phyloP scores from a whole-genome alignment of 495 filamentous ascomycete genomes.

The Aspergillus conjunctus region DNA sequence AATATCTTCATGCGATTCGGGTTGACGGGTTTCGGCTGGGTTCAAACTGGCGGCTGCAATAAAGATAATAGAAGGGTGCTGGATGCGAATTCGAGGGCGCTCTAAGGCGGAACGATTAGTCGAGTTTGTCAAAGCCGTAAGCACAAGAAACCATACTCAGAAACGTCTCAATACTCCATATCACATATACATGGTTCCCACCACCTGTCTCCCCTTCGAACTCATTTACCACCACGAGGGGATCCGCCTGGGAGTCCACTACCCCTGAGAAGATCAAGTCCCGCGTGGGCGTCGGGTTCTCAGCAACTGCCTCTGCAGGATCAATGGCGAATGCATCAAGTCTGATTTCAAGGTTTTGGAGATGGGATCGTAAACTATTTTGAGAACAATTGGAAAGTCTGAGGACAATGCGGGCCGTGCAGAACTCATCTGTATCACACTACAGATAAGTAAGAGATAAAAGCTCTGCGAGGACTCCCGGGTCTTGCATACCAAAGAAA shows the following conservation, averaged over 20 bases:
- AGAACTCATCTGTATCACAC: conserved; percentile 70
- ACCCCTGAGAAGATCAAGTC: conserved; percentile 68
- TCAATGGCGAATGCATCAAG: conserved; percentile 74
- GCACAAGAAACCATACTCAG: conserved; percentile 51
- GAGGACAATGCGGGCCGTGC: conserved; percentile 72
- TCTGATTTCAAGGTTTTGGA: conserved; percentile 64
- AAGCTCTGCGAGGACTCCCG: conserved; percentile 29
- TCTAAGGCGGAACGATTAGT: conserved; percentile 36
- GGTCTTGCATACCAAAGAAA: conserved; percentile 67
- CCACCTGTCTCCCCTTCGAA: conserved; percentile 55
- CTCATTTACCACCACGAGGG: conserved; percentile 60
- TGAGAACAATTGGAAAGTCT: conserved; percentile 65
- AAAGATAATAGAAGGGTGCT: conserved; percentile 77
- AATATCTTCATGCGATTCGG: conserved; percentile 58
- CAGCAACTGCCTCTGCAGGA: conserved; percentile 48
- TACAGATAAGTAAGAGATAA: conserved; percentile 64
- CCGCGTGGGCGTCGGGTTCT: conserved; percentile 52
- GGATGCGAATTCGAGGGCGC: conserved; percentile 76
- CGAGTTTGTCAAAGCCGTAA: not conserved
- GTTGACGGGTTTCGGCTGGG: conserved; percentile 52
- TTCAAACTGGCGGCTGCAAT: conserved; percentile 70
- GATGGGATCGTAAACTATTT: conserved; percentile 56
- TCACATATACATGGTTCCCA: conserved; percentile 64
- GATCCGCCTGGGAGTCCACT: conserved; percentile 61
- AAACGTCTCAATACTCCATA: conserved; percentile 80